Base-by-base conservation (phyloP, 1,139 yeast genomes). In the Debaryomyces nepalensis region DNA sequence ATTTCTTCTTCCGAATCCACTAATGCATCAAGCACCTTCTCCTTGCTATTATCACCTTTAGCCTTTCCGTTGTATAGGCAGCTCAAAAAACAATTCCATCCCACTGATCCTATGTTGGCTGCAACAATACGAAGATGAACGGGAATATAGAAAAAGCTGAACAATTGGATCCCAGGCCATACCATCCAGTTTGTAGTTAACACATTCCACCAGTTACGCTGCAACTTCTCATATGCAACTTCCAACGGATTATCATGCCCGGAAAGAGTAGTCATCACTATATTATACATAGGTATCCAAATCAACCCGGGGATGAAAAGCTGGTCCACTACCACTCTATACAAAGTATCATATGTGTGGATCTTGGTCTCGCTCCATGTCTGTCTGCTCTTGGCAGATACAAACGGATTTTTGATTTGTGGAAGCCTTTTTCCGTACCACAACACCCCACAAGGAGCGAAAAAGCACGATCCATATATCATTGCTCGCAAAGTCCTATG, bases 381-480 rank as follows among this genome's bases (percentile, higher is more conserved):
- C 48, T 47, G 37, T 39, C 48, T 33, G n/a, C 26, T 33, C 14
- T 40, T 12, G 11, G 22, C 37, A 8, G 51, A 46, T 4, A 70
- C 46, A 32, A 70, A 67, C 4, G 81, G 81, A 46, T 69, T 72
- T 40, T 64, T 67, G 8, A 84, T 58, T 26, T 55, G 64, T 26
- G 85, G 81, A 18, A 88, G 64, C 8, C 80, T 64, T 36, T 63
- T 68, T 12, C 76, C 76, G 58, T 84, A 88, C 87, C 95, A 86
- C 43, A 70, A 68, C 42, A 80, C 83, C 16, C 88, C 88, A 32
- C 87, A 65, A 10, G 95, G 91, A 0, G 93, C 84, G 59, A 89
- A 89, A 37, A 89, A 69, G n/a, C 79, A 53, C 0, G 87, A 77
- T 1, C 97, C 97, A 57, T 88, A 90, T 5, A 79, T 53, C 44